Conservation (phyloP, 352 stramenopile species). For the Globisporangium echinulatum region DNA sequence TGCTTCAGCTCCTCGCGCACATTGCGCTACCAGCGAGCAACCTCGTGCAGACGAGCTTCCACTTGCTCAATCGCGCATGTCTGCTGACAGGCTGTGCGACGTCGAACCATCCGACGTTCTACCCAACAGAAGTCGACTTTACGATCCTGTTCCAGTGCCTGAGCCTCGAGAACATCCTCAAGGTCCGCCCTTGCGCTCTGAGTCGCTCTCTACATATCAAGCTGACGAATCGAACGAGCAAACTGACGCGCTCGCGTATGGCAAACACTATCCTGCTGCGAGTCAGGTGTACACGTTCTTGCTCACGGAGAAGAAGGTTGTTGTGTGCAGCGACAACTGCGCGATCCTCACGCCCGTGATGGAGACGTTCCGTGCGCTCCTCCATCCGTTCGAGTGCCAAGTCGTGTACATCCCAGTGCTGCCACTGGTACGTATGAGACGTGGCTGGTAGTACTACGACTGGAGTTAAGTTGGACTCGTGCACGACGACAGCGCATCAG, state of each 20-base stretch:
- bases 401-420: slow-evolving; percentile 75
- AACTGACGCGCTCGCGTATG: neutral
- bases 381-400: slow-evolving; percentile 63
- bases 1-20: slow-evolving; percentile 49
- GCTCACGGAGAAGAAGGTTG: slow-evolving; percentile 65
- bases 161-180: slow-evolving; percentile 56
- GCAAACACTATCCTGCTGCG: neutral
- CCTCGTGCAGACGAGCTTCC: slow-evolving; percentile 28
- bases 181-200: slow-evolving; percentile 20
- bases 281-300: slow-evolving; percentile 43
- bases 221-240: neutral
- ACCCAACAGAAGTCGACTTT: slow-evolving; percentile 58
- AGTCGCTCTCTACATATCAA: neutral
- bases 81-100: slow-evolving; percentile 26
- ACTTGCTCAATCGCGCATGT: slow-evolving; percentile 26
- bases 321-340: slow-evolving; percentile 45
- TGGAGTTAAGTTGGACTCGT: no score
- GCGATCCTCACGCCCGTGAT: slow-evolving; percentile 56
- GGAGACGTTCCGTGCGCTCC: slow-evolving; percentile 54
- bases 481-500: no score
- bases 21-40: slow-evolving; percentile 29
- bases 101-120: slow-evolving; percentile 23
- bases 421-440: slow-evolving; percentile 27
- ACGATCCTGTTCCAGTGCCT: slow-evolving; percentile 66
- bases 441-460: no score